These are phyloP conservation scores for Aspergillus panamensis DNA, from an alignment of 495 filamentous ascomycete genomes.

Conservation along the genomic window DNA sequence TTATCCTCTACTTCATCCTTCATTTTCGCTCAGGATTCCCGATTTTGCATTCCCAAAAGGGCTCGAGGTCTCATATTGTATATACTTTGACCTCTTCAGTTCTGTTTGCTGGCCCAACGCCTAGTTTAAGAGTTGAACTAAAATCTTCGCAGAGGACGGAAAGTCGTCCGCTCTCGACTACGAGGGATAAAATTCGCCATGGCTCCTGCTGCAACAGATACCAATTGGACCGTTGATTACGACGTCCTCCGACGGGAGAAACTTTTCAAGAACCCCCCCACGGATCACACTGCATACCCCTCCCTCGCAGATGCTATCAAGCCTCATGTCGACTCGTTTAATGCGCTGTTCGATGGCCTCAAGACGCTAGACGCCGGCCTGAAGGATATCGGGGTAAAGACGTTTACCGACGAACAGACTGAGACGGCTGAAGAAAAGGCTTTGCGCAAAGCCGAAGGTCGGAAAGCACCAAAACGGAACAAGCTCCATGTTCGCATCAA, in stretches of 20 bases:
- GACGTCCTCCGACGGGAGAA: constrained; percentile 77
- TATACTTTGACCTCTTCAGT: background rate
- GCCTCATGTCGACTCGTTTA: constrained; percentile 94
- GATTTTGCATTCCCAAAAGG: background rate
- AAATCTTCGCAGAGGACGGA: constrained; percentile 12
- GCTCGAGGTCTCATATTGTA: background rate
- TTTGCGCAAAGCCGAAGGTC: constrained; percentile 39
- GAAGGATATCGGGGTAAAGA: constrained; percentile 85
- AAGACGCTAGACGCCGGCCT: constrained; percentile 71
- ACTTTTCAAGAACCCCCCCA: constrained; percentile 83
- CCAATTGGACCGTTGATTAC: constrained; percentile 76
- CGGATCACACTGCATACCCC: constrained; percentile 83
- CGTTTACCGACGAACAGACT: constrained; percentile 72
- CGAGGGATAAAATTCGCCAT: constrained; percentile 28
- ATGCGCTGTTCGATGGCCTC: constrained; percentile 74
- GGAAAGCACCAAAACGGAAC: constrained; percentile 58
- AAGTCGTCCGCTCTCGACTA: background rate
- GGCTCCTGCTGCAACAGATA: constrained; percentile 56
- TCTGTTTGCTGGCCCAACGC: background rate
- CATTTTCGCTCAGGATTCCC: background rate
- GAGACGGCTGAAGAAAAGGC: constrained; percentile 43
- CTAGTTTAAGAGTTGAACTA: background rate
- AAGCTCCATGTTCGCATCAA: constrained; percentile 67
- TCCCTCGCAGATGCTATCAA: constrained; percentile 74
- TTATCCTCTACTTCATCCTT: constrained; percentile 7